phyloP scores from a whole-genome alignment of 2,329 filamentous ascomycete species.

The Arthrinium puccinioides region DNA sequence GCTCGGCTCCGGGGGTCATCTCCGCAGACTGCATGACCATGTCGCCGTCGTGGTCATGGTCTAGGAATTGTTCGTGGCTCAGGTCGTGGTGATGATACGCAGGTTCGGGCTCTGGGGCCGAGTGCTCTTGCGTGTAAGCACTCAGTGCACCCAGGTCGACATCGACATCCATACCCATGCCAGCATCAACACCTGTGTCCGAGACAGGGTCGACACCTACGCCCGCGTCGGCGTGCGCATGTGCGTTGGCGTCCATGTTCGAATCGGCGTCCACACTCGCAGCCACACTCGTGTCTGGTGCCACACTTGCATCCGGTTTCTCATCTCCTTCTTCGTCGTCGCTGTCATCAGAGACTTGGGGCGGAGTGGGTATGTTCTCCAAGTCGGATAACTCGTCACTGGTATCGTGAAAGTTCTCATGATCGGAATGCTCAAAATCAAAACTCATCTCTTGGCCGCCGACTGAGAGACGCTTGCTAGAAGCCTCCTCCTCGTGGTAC shows the following conservation, averaged over 20 bases:
- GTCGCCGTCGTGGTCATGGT: background rate
- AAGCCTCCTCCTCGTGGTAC: conserved; percentile 40
- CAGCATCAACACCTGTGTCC: conserved; percentile 1
- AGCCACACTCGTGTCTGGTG: no score
- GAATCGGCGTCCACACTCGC: conserved; percentile 20
- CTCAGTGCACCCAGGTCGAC: background rate
- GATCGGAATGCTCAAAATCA: conserved; percentile 58
- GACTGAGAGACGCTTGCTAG: conserved; percentile 42
- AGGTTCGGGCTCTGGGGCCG: no score
- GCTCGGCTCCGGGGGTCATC: background rate
- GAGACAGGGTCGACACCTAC: conserved; percentile 6
- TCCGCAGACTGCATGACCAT: conserved; percentile 3
- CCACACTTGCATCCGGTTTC: conserved; percentile 14
- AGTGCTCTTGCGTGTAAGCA: no score
- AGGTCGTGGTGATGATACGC: no score
- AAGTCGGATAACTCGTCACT: conserved; percentile 45
- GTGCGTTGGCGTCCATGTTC: conserved; percentile 22
- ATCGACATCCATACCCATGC: conserved; percentile 1
- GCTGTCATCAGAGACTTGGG: conserved; percentile 22
- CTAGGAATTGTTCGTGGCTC: no score
- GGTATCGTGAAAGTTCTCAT: conserved; percentile 48
- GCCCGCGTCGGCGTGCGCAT: conserved; percentile 10
- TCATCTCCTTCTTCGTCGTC: conserved; percentile 25
- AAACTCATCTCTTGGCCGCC: conserved; percentile 67
- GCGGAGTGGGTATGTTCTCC: conserved; percentile 32